Base-by-base conservation (phyloP, 2,329 filamentous ascomycete genomes). In the Aspergillus melleus region DNA sequence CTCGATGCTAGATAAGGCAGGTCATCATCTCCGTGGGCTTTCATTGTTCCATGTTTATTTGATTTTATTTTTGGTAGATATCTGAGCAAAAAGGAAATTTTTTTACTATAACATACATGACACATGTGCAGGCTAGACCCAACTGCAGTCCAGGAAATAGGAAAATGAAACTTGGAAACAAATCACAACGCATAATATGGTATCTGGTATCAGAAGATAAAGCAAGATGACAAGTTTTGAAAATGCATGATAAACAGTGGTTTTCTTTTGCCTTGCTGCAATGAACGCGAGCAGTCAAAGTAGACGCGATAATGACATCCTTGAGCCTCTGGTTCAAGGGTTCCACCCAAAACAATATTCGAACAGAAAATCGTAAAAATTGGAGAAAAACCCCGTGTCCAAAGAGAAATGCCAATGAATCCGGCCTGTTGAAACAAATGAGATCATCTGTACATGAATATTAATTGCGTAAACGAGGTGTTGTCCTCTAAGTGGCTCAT, bases 401-500 rank as follows among this genome's bases (percentile, higher is more conserved):
- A 59, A 61, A 64, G 54, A 65, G 62, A 58, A 36, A 61, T 56
- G 62, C 62, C 60, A 58, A 61, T 42, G 50, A 49, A 55, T 57
- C 53, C 60, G 60, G 29, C 55, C 60, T 62, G 66, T 46, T 58
- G 56, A 49, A 61, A 54, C 55, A 61, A 64, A 53, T 58, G 52
- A 51, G 66, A 70, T 64, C 61, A 66, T 68, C 67, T 72, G 69
- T 74, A 73, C 72, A 74, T 64, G 64, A 70, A 66, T 59, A 72
- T 71, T 71, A 72, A 67, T 62, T 57, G 66, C 59, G 61, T 65
- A 64, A 61, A 56, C 60, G 62, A 50, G 54, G 58, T 58, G 49
- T 47, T 20, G 49, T 53, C 57, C 58, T 65, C 63, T 55, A 60
- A 46, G 56, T 63, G 61, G 59, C 60, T 56, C 61, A 62, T 62